Conservation (phyloP, 768 basidiomycete genomes). For the Mycena epipterygia region DNA sequence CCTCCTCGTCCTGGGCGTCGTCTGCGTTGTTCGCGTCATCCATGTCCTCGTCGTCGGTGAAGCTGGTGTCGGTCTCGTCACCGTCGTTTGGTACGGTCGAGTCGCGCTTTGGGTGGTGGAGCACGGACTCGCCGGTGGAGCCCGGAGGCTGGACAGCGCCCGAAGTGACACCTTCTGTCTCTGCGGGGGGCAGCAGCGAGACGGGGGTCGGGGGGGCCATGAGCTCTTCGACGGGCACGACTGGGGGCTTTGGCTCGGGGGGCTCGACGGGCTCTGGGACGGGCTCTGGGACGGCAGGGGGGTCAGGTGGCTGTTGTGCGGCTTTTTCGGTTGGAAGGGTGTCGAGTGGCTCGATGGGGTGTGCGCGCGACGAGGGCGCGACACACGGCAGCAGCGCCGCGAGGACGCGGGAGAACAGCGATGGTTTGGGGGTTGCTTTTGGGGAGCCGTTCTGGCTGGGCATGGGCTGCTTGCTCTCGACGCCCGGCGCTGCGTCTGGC, state of each 20-base stretch:
- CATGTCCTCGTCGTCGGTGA: constrained; percentile 65
- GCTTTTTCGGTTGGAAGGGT: constrained; percentile 27
- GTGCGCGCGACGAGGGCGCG: constrained; percentile 25
- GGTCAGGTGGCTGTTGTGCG: constrained; percentile 14
- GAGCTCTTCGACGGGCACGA: constrained; percentile 32
- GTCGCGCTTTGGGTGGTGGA: constrained; percentile 50
- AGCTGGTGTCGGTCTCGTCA: constrained; percentile 53
- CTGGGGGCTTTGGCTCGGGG: constrained; percentile 8
- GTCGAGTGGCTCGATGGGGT: constrained; percentile 31
- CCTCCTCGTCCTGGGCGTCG: constrained; percentile 81
- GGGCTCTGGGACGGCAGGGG: neutral
- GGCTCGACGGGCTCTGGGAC: constrained; percentile 2
- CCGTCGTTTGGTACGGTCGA: constrained; percentile 40
- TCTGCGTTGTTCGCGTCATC: constrained; percentile 60
- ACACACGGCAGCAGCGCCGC: constrained; percentile 27
- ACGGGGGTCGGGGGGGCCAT: constrained; percentile 36
- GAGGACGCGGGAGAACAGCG: constrained; percentile 23
- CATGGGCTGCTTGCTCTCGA: neutral
- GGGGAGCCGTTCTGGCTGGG: neutral
- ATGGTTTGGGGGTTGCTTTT: constrained; percentile 13
- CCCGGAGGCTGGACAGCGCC: constrained; percentile 94
- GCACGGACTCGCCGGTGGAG: constrained; percentile 70
- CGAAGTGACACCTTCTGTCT: constrained; percentile 90
- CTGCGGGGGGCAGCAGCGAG: constrained; percentile 50
- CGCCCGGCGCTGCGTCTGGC: no score